A percentile compares a stretch with the other conserved stretches of the same genome.
Conservation (phyloP, 768 basidiomycete species). For the Daedaleopsis sinensis region DNA sequence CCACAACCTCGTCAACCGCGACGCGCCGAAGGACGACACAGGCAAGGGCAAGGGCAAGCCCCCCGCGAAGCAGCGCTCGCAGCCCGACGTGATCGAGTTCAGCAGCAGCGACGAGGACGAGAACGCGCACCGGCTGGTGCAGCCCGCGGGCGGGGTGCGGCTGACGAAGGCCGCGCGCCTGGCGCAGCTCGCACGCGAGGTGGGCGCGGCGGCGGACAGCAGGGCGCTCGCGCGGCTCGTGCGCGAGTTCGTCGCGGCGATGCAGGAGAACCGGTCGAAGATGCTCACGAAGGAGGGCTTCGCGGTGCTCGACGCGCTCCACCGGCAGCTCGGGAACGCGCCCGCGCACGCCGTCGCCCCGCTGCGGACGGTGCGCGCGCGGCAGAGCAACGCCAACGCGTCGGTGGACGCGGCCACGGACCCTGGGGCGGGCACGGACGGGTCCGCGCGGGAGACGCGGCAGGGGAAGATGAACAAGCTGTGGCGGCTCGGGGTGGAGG, state of each 20-base stretch:
- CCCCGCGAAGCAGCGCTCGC: slow-evolving; percentile 21
- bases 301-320: slow-evolving; percentile 66
- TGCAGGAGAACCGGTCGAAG: slow-evolving; percentile 67
- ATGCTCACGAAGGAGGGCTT: slow-evolving; percentile 73
- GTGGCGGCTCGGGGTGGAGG: slow-evolving; percentile 57
- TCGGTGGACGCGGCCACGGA: slow-evolving; percentile 16
- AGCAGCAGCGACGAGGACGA: slow-evolving; percentile 37
- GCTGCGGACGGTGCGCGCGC: slow-evolving; percentile 44
- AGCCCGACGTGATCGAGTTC: slow-evolving; percentile 43
- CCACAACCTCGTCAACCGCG: slow-evolving; percentile 43
- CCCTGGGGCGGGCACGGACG: slow-evolving; percentile 32
- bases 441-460: slow-evolving; percentile 43
- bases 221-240: slow-evolving; percentile 54
- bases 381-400: slow-evolving; percentile 14
- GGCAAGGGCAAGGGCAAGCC: slow-evolving; percentile 13
- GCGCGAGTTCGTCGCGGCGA: slow-evolving; percentile 59
- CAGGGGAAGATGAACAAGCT: slow-evolving; percentile 63
- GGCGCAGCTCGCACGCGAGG: slow-evolving; percentile 45
- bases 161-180: slow-evolving; percentile 59
- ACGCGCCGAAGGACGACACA: slow-evolving; percentile 29
- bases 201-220: slow-evolving; percentile 56
- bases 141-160: slow-evolving; percentile 29
- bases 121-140: slow-evolving; percentile 28
- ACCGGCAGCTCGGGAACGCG: slow-evolving; percentile 73
- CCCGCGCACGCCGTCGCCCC: slow-evolving; percentile 56